Conservation (phyloP, 306 rosid species). For the Parietaria judaica region DNA sequence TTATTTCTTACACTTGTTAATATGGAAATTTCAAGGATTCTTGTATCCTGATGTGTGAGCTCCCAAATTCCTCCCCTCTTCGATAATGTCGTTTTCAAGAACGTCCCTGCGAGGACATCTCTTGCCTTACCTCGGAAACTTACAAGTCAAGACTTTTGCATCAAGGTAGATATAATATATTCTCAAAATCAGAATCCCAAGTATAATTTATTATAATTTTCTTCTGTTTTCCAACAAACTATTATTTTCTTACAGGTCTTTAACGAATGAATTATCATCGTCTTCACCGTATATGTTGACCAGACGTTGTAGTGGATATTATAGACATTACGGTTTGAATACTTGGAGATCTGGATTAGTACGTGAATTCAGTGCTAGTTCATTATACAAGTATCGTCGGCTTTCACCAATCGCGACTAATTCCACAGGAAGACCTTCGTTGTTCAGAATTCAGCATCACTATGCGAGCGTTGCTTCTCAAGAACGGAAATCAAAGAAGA, state of each 20-base stretch:
- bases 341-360: slow-evolving; percentile 20
- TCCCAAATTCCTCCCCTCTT: slow-evolving; percentile 7
- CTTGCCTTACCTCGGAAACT: slow-evolving; percentile 24
- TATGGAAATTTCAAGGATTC: not conserved
- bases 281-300: slow-evolving; percentile 20
- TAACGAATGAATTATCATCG: slow-evolving; percentile 24
- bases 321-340: slow-evolving; percentile 20
- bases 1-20: too few species aligned
- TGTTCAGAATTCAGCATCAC: slow-evolving; percentile 33
- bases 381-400: slow-evolving; percentile 28
- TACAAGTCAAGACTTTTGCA: slow-evolving; percentile 18
- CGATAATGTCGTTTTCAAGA: slow-evolving; percentile 46
- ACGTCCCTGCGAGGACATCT: slow-evolving; percentile 33
- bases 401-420: slow-evolving; percentile 37
- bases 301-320: slow-evolving; percentile 24
- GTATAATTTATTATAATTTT: not conserved
- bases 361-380: slow-evolving; percentile 25
- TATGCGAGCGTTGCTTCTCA: slow-evolving; percentile 41
- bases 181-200: not conserved
- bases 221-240: not conserved
- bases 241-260: slow-evolving; percentile 34
- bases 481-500: slow-evolving; percentile 65
- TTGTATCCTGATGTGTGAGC: not conserved
- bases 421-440: slow-evolving; percentile 30
- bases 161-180: slow-evolving; percentile 30